Base-by-base conservation (phyloP, 2,329 filamentous ascomycete species). In the Westerdykella sp. region DNA sequence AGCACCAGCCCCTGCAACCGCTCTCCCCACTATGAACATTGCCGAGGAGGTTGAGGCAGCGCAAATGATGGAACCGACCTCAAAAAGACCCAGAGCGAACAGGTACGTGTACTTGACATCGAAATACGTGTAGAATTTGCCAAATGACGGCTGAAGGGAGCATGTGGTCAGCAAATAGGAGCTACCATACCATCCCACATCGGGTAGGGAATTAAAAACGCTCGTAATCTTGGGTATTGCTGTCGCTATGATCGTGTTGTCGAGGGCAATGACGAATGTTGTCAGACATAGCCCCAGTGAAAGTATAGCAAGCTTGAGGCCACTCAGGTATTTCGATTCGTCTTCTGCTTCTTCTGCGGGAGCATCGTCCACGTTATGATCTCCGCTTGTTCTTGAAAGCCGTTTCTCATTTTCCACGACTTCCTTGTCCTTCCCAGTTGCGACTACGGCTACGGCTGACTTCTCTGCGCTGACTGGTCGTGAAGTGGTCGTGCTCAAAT, bases 61-160 rank as follows among this genome's bases (percentile, higher is more conserved):
- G 47, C 77, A 81, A n/a, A 82, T 57, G 3, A 76, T 50, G 0
- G 74, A 78, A 2, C 79, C 79, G 1, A 79, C 16, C 41, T 72
- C 68, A 47, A 73, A 73, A 15, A 72, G 53, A 1, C 65, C n/a
- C 22, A 81, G 65, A 35, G 70, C 60, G 43, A 68, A 60, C 5
- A 80, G 63, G 54, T 75, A 81, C 1, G 69, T 69, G 40, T 65
- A 74, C 51, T 74, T 75, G 45, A 79, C 68, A 11, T 71, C 64
- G 50, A 79, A 80, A 58, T 75, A 77, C 40, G 77, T 81, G 6
- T 79, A 85, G 2, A 83, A 78, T 63, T 75, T 75, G 21, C 71
- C 75, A 34, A 69, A 75, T 1, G 69, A 69, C 4, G 72, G 72
- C 44, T 74, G 72, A 0, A 69, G 48, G 1, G 66, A 56, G 31